Evolutionary conservation across 352 stramenopile genomes (phyloP), one percentile per base, ranked within the genome.

Genomic region (Thraustochytrium sp.): DNA sequence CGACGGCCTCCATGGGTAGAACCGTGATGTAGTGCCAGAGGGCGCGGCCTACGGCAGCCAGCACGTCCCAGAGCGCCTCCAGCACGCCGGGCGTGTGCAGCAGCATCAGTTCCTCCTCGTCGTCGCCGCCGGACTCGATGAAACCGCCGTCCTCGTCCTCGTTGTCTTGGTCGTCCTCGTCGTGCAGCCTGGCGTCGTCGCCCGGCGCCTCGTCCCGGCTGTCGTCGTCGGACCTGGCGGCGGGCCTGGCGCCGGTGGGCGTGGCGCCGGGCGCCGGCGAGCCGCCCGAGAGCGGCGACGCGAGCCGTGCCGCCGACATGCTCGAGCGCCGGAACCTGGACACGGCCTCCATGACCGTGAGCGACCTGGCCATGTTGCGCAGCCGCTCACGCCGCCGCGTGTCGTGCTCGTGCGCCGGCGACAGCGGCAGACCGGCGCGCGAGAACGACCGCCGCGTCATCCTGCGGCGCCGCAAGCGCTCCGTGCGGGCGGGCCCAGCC

Each of bases 291-390:
- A 26, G 18, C 49, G 26, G 18, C 18, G 18, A 23, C 49, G 26
- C 18, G 18, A 18, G 49, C 18, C 26, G 26, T 63, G 5, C 5
- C 54, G 5, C 5, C 5, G 18, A 21, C 18, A 5, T 63, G 5
- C 54, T 5, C 18, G 5, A 21, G 26, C 68, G 68, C 34, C 40
- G 11, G 31, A 68, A 53, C 38, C 31, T 61, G 31, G 44, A 36
- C 0, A 53, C 49, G n/a, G 68, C 68, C 38, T 80, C 9, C 34
- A 80, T 2, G 21, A 44, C 49, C 31, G 68, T 72, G 3, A 80
- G 68, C 26, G 68, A 80, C 26, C 5, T 75, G n/a, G 68, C 68
- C 42, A 80, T 46, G 31, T 5, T 49, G 26, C 68, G 68, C 53
- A 80, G 42, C 21, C 49, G 42, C 11, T 23, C 68, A 3, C 46